Percentiles rank a stretch among this genome's conserved stretches.
These are phyloP conservation scores for Coelastrella sp. DNA, from an alignment of 139 green algal genomes.

Conservation along the genomic window DNA sequence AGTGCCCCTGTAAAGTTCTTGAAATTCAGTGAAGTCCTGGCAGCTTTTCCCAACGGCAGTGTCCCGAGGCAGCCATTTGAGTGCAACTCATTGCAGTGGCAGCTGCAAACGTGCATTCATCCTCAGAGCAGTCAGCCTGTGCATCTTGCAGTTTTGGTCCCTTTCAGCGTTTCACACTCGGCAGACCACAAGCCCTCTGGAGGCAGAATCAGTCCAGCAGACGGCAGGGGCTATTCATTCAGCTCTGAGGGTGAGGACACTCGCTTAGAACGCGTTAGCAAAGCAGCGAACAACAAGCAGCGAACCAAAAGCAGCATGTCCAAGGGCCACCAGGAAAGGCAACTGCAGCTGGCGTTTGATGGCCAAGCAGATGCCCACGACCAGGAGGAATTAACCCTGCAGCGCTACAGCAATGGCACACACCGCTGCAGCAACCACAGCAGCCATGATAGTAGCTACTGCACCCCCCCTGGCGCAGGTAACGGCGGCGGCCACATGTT, in stretches of 20 bases:
- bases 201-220: background rate
- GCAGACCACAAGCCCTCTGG: background rate
- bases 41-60: slow-evolving; percentile 22
- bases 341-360: slow-evolving; percentile 10
- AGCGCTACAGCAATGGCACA: background rate
- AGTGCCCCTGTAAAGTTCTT: slow-evolving; percentile 7
- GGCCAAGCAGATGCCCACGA: background rate
- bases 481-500: background rate
- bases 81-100: slow-evolving; percentile 17
- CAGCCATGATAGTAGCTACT: background rate
- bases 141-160: slow-evolving; percentile 20
- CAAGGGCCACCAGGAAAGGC: background rate
- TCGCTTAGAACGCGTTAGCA: background rate
- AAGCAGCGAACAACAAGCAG: background rate
- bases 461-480: background rate
- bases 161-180: background rate
- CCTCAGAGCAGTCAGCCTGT: slow-evolving; percentile 17
- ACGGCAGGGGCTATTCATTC: background rate
- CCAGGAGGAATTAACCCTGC: background rate
- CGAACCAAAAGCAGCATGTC: background rate
- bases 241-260: background rate
- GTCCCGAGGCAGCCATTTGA: slow-evolving; percentile 26
- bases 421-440: background rate
- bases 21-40: slow-evolving; percentile 17
- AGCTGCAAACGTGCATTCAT: slow-evolving; percentile 5